Evolutionary conservation across 495 filamentous ascomycete species (phyloP).

Genomic region (Hypoxylon lienhwacheense): DNA sequence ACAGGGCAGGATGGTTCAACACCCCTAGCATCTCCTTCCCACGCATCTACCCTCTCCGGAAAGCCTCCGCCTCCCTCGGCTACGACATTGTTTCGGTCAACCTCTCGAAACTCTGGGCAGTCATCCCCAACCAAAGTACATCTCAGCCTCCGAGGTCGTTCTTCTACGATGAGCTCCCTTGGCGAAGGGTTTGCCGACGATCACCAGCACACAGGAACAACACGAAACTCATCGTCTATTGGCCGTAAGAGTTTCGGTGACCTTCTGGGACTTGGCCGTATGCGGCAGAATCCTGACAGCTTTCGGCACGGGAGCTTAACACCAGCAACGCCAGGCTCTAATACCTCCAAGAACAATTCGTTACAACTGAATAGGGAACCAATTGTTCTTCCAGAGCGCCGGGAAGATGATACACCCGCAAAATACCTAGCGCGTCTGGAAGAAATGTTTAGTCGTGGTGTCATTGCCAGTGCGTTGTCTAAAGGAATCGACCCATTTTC

Average conservation of each 20-base stretch:
- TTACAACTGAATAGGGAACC: constrained; percentile 62
- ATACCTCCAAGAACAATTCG: constrained; percentile 70
- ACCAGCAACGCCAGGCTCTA: constrained; percentile 65
- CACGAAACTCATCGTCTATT: constrained; percentile 77
- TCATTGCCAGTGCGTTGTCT: constrained; percentile 77
- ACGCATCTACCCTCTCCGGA: constrained; percentile 23
- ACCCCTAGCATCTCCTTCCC: constrained; percentile 40
- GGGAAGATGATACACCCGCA: constrained; percentile 87
- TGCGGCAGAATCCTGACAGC: constrained; percentile 76
- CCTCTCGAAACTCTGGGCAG: constrained; percentile 66
- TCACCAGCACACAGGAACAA: constrained; percentile 58
- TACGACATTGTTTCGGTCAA: constrained; percentile 61
- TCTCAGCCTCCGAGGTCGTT: constrained; percentile 66
- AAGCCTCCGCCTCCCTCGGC: constrained; percentile 50
- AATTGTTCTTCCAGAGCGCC: constrained; percentile 73
- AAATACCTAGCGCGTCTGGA: constrained; percentile 84
- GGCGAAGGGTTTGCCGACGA: constrained; percentile 61
- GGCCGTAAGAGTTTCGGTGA: constrained; percentile 90
- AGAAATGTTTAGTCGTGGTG: constrained; percentile 72
- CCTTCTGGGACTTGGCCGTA: constrained; percentile 72
- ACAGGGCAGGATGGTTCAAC: constrained; percentile 47
- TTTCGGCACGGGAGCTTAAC: constrained; percentile 63
- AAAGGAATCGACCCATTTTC: constrained; percentile 84
- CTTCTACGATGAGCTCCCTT: constrained; percentile 86
- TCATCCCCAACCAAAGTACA: constrained; percentile 68